phyloP scores from a whole-genome alignment of 164 flowering plant genomes.

The Brasenia schreberi region DNA sequence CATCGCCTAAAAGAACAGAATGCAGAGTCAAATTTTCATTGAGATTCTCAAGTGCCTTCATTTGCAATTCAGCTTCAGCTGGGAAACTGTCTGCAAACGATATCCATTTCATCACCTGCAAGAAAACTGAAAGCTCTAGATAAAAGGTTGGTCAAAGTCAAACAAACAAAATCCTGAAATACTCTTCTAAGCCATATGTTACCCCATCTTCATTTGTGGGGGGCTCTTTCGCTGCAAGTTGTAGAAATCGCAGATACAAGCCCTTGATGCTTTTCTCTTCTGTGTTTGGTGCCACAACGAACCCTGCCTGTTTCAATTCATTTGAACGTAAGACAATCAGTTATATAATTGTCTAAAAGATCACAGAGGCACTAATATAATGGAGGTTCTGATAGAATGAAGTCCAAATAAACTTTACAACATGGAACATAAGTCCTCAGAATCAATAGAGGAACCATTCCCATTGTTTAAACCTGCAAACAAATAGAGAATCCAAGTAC shows the following conservation, averaged over 20 bases:
- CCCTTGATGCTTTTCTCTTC: slow-evolving; percentile 22
- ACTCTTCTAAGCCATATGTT: slow-evolving; percentile 2
- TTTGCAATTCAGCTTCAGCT: slow-evolving; percentile 22
- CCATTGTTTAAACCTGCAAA: too few species aligned
- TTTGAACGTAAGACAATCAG: too few species aligned
- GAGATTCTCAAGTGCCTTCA: slow-evolving; percentile 24
- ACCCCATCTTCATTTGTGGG: slow-evolving; percentile 35
- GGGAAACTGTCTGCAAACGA: slow-evolving; percentile 47
- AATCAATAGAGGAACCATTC: too few species aligned
- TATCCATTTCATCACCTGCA: slow-evolving; percentile 61
- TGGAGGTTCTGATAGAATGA: too few species aligned
- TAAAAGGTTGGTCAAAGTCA: neutral
- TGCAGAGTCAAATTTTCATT: slow-evolving; percentile 43
- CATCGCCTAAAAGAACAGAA: slow-evolving; percentile 66
- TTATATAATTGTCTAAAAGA: too few species aligned
- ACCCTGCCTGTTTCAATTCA: neutral
- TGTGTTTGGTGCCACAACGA: neutral
- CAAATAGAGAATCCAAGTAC: too few species aligned
- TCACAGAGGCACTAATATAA: too few species aligned
- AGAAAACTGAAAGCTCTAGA: neutral
- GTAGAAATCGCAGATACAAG: slow-evolving; percentile 30
- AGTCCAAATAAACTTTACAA: too few species aligned
- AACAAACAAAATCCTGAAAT: neutral
- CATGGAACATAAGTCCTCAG: too few species aligned
- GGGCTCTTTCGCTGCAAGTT: slow-evolving; percentile 15